phyloP scores from a whole-genome alignment of 257 asterid genomes.

The Solanum habrochaites region DNA sequence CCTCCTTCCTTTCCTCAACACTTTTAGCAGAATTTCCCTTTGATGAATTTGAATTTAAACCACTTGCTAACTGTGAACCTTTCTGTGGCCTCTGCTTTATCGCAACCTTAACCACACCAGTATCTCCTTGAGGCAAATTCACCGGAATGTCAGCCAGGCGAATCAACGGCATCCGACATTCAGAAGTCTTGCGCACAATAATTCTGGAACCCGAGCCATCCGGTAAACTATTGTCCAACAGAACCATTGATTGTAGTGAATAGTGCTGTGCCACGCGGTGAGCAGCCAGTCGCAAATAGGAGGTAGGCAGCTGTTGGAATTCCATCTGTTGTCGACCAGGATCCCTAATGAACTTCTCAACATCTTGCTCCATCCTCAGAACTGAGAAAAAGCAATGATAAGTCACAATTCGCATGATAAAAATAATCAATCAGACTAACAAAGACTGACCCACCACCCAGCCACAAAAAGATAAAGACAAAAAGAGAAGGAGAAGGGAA shows the following conservation, averaged over 20 bases:
- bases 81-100: conserved; percentile 97
- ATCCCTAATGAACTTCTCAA: conserved; percentile 81
- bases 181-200: conserved; percentile 66
- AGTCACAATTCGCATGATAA: neutral
- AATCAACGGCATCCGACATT: conserved; percentile 55
- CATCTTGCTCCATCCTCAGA: conserved; percentile 93
- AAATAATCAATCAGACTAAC: neutral
- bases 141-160: conserved; percentile 45
- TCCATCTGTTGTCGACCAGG: conserved; percentile 88
- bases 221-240: conserved; percentile 71
- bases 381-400: conserved; percentile 28
- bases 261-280: conserved; percentile 99
- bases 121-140: conserved; percentile 28
- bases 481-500: neutral
- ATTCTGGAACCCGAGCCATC: conserved; percentile 94
- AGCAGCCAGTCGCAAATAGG: conserved; percentile 95
- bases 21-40: conserved; percentile 70
- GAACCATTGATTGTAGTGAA: conserved; percentile 93
- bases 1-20: conserved; percentile 97
- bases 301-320: conserved; percentile 91
- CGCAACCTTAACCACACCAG: conserved; percentile 26
- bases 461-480: neutral
- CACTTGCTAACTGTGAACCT: conserved; percentile 32
- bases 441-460: neutral
- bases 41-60: conserved; percentile 32